Conservation (phyloP, 2,329 filamentous ascomycete genomes). For the Pseudogymnoascus sp. region DNA sequence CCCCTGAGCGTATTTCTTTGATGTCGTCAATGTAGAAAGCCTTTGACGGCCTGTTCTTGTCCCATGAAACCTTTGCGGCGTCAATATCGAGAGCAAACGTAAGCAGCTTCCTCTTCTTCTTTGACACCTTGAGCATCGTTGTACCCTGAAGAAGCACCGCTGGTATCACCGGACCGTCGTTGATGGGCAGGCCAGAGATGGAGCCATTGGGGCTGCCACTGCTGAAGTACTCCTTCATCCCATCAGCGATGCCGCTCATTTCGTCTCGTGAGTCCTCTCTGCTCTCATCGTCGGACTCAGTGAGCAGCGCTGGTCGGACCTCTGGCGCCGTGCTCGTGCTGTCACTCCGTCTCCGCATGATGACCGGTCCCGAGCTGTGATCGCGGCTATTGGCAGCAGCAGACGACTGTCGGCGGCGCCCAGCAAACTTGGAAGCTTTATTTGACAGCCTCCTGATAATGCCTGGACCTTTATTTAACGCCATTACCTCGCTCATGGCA, state of each 20-base stretch:
- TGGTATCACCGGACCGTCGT: slow-evolving; percentile 66
- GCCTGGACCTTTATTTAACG: slow-evolving; percentile 50
- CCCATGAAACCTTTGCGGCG: slow-evolving; percentile 82
- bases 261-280: slow-evolving; percentile 43
- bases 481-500: slow-evolving; percentile 55
- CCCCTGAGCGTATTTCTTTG: slow-evolving; percentile 75
- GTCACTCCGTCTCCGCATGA: slow-evolving; percentile 80
- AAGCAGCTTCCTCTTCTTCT: slow-evolving; percentile 70
- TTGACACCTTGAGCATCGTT: slow-evolving; percentile 72
- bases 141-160: slow-evolving; percentile 71
- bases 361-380: slow-evolving; percentile 79
- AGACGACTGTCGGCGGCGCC: slow-evolving; percentile 67
- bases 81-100: slow-evolving; percentile 68
- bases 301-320: slow-evolving; percentile 32
- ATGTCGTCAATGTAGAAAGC: slow-evolving; percentile 93
- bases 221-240: slow-evolving; percentile 39
- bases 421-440: slow-evolving; percentile 61
- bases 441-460: slow-evolving; percentile 82
- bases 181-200: slow-evolving; percentile 32
- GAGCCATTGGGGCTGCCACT: slow-evolving; percentile 39
- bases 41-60: slow-evolving; percentile 68
- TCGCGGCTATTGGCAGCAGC: slow-evolving; percentile 71
- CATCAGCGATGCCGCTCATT: slow-evolving; percentile 36
- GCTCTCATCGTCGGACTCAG: slow-evolving; percentile 51
- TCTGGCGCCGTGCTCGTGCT: slow-evolving; percentile 67